Evolutionary conservation across 192 early-diverging fungal genomes (phyloP), one percentile per base, ranked within the genome.

Genomic region (Bifiguratus adelaidae): DNA sequence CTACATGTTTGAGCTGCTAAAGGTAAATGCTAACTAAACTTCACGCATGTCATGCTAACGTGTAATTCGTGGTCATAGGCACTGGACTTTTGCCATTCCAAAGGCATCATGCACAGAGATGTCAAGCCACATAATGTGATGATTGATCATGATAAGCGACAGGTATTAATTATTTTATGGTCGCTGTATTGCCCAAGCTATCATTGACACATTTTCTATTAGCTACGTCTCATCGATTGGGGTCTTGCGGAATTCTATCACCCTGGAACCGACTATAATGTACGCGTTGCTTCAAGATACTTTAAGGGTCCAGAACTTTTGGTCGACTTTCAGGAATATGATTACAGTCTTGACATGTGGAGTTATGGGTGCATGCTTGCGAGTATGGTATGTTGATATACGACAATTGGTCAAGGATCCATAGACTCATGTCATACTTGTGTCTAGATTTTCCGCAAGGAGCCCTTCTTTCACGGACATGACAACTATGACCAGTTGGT

Each of bases 261-360:
- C 44, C 92, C 94, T 13, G 91, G 88, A 30, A 91, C 83, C 30
- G 86, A 90, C 47, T 97, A 96, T 73, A 99, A 97, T 58, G 96
- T 99, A 25, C 79, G 96, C 30, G 96, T 99, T 4, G 96, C 96
- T 19, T 96, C 92, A 37, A 73, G 96, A 55, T 99, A 97, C 71
- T 99, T 96, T 68, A 99, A 99, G 62, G 92, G 92, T 0, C 96
- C 96, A 18, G 96, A 99, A 61, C 76, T 99, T 44, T 73, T 99
- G 44, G 94, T 99, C 25, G 94, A 97, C 65, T 95, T 93, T 63
- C 92, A 90, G 58, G 85, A 89, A 62, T 99, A 99, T 61, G 96
- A 99, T 72, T 99, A 99, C 57, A 92, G 89, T 41, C 72, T 99
- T 50, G 96, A 99, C 57, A 89, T 99, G 86, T 99, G 96, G 96